phyloP scores from a whole-genome alignment of 768 basidiomycete species.

The Boletales sp. region DNA sequence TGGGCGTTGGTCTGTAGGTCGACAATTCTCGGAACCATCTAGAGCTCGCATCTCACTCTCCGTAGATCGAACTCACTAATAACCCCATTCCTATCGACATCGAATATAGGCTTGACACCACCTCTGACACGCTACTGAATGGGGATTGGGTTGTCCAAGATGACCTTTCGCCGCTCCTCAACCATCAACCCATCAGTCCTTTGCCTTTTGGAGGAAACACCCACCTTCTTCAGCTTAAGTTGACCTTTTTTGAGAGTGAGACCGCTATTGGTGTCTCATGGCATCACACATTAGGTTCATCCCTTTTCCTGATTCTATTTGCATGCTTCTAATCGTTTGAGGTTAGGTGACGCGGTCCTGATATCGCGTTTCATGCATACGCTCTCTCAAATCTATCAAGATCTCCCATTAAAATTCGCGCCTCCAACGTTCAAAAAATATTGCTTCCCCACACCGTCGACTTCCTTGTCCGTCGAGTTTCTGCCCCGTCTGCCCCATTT shows the following conservation, averaged over 20 bases:
- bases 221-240: slow-evolving; percentile 26
- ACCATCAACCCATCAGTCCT: slow-evolving; percentile 10
- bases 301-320: neutral
- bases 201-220: slow-evolving; percentile 14
- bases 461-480: slow-evolving; percentile 11
- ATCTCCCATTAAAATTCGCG: slow-evolving; percentile 1
- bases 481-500: slow-evolving; percentile 25
- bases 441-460: slow-evolving; percentile 15
- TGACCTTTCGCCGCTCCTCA: slow-evolving; percentile 17
- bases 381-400: slow-evolving; percentile 31
- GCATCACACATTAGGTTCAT: slow-evolving; percentile 33
- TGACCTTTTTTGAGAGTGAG: slow-evolving; percentile 21
- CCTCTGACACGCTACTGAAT: slow-evolving; percentile 9
- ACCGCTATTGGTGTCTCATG: slow-evolving; percentile 33
- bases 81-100: slow-evolving; percentile 14
- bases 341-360: slow-evolving; percentile 27
- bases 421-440: slow-evolving; percentile 26
- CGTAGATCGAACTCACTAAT: slow-evolving; percentile 23
- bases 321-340: neutral
- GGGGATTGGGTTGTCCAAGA: slow-evolving; percentile 28
- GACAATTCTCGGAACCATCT: neutral
- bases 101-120: slow-evolving; percentile 5
- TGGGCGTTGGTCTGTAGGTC: slow-evolving; percentile 20
- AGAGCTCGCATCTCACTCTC: neutral
- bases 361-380: slow-evolving; percentile 28